Evolutionary conservation across 345 rosid species (phyloP).

Genomic region (Durio zibethinus): DNA sequence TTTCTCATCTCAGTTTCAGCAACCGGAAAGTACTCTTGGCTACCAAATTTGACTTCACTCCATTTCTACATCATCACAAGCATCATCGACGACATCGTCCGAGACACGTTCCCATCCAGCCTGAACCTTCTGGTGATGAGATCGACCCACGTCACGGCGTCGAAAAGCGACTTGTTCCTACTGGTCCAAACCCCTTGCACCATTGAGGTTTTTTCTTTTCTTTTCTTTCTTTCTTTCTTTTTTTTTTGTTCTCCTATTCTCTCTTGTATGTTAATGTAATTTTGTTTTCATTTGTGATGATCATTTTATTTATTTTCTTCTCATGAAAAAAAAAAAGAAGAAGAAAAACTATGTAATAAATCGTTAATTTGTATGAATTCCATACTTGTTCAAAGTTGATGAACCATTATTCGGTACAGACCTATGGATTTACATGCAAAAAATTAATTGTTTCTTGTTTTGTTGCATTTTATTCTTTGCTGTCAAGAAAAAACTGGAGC

Average conservation of each 20-base stretch:
- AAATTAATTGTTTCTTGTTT: background rate
- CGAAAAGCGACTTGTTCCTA: conserved; percentile 64
- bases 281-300: conserved; percentile 20
- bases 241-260: background rate
- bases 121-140: conserved; percentile 27
- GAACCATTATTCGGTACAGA: no score
- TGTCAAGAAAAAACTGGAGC: background rate
- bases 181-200: conserved; percentile 86
- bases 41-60: background rate
- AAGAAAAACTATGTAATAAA: conserved; percentile 10
- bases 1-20: conserved; percentile 15
- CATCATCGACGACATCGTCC: background rate
- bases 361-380: conserved; percentile 21
- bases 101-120: background rate
- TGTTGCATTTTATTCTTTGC: conserved; percentile 12
- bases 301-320: conserved; percentile 14
- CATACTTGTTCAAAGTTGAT: conserved; percentile 21
- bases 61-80: conserved; percentile 15
- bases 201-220: conserved; percentile 40
- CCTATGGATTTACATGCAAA: conserved; percentile 27
- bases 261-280: conserved; percentile 12
- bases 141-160: conserved; percentile 54
- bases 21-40: conserved; percentile 39
- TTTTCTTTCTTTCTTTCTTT: conserved; percentile 2
- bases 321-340: background rate